Evolutionary conservation across 805 yeast genomes (phyloP), one percentile per base, ranked within the genome.

Genomic region (Suhomyces sp.): DNA sequence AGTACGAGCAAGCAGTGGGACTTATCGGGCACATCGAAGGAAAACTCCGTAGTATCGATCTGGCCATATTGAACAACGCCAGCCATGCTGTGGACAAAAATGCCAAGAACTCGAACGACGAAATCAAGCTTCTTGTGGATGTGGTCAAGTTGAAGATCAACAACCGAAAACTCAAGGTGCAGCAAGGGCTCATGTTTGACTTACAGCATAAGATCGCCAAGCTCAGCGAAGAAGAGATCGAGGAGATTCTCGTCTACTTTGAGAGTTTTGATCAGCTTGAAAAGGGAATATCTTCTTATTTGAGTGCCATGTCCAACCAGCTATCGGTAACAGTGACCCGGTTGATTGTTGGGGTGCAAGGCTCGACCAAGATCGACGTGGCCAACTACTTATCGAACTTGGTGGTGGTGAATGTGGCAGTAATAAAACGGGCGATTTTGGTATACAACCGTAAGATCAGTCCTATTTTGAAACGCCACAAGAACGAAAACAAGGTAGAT

Each of bases 371-470:
- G 38, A 69, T 74, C 17, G 79, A 74, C 57, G 69, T 74, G 8
- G 74, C 72, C 12, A 74, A 74, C 58, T 73, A 73, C 57, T 59
- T 74, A 38, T 64, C 74, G 19, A 74, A 73, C 52, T 57, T 74
- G 55, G 73, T 72, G 33, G 73, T 74, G 31, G 72, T 74, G 5
- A 59, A 73, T 52, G 70, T 74, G 8, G 65, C 76, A 13, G 64
- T 74, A 53, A 67, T 57, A 57, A 74, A 83, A 55, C 15, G 72
- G 81, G 33, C 89, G 79, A 70, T 76, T 77, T 48, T 67, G 72
- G 24, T 78, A 86, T 49, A 87, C 81, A 68, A 76, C 71, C 51
- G 49, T 12, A 57, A 59, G 31, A 60, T 66, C 29, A 60, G 59
- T 27, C 62, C 65, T 1, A 60, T 73, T 2, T 54, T 74, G 42